A percentile compares a stretch with the other conserved stretches of the same genome.
Evolutionary conservation across 164 flowering plant genomes (phyloP).

Genomic region (Kingdonia uniflora): DNA sequence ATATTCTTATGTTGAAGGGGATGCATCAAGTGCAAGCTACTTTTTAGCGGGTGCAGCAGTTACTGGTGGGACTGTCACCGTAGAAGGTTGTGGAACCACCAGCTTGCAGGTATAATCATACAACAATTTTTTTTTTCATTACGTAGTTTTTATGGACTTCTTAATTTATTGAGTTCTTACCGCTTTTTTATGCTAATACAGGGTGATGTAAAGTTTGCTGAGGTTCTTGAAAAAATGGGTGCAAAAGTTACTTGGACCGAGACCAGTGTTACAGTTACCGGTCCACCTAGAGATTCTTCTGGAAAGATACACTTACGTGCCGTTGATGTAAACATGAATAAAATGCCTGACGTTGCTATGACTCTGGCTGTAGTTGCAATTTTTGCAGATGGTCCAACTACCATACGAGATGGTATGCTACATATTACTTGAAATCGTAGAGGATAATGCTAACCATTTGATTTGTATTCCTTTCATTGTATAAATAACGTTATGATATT

Average conservation of each 20-base stretch:
- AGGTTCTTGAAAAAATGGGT: constrained; percentile 97
- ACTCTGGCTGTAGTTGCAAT: constrained; percentile 98
- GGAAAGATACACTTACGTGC: constrained; percentile 55
- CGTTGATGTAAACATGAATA: constrained; percentile 97
- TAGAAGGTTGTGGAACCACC: constrained; percentile 97
- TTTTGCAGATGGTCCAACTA: constrained; percentile 92
- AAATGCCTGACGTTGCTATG: constrained; percentile 99
- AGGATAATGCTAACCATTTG: too few species aligned
- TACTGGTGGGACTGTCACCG: constrained; percentile 96
- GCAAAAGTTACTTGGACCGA: constrained; percentile 93
- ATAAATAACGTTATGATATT: too few species aligned
- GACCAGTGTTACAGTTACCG: constrained; percentile 89
- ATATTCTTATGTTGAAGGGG: constrained; percentile 93
- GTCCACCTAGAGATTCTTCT: constrained; percentile 59
- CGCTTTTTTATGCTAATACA: constrained; percentile 19
- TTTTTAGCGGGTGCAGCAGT: constrained; percentile 97
- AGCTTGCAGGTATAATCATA: constrained; percentile 76
- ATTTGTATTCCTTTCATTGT: too few species aligned
- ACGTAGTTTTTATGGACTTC: not conserved
- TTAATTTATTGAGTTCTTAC: too few species aligned
- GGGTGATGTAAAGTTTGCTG: constrained; percentile 99
- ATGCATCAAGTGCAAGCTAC: constrained; percentile 99
- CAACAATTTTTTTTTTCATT: not conserved
- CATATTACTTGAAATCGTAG: too few species aligned
- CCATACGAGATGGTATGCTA: constrained; percentile 88